phyloP scores from a whole-genome alignment of 2,329 filamentous ascomycete genomes.

The Daldinia sp. region DNA sequence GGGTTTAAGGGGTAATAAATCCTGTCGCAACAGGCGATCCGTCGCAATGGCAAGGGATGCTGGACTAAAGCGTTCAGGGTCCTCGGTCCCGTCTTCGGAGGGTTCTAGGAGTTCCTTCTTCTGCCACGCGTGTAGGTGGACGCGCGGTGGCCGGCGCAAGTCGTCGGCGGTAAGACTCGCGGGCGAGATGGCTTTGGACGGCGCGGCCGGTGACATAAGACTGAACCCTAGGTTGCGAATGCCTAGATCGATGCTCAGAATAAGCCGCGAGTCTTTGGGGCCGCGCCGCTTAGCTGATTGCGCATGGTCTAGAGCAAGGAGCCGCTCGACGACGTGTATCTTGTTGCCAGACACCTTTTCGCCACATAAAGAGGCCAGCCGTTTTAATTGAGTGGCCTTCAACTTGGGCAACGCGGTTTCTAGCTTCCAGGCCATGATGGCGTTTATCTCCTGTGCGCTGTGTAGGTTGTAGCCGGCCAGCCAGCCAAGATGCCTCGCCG shows the following conservation, averaged over 20 bases:
- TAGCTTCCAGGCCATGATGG: constrained; percentile 20
- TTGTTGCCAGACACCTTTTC: constrained; percentile 68
- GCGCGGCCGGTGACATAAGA: constrained; percentile 55
- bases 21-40: constrained; percentile 46
- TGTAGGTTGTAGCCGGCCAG: neutral
- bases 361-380: constrained; percentile 68
- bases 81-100: neutral
- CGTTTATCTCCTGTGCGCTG: neutral
- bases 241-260: constrained; percentile 86
- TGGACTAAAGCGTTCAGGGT: constrained; percentile 47
- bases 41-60: constrained; percentile 48
- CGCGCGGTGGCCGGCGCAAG: constrained; percentile 28
- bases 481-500: too few species aligned
- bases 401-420: constrained; percentile 44
- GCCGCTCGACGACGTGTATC: constrained; percentile 57
- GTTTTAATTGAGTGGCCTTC: constrained; percentile 63
- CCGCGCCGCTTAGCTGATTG: constrained; percentile 31
- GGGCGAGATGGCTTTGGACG: constrained; percentile 18
- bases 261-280: constrained; percentile 46
- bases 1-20: constrained; percentile 61
- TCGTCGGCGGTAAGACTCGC: neutral
- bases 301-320: constrained; percentile 50
- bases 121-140: constrained; percentile 48
- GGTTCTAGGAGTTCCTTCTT: constrained; percentile 44
- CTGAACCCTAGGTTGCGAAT: constrained; percentile 83